A percentile compares a stretch with the other conserved stretches of the same genome.
Evolutionary conservation across 768 basidiomycete species (phyloP).

Genomic region (Tulasnella sp.): DNA sequence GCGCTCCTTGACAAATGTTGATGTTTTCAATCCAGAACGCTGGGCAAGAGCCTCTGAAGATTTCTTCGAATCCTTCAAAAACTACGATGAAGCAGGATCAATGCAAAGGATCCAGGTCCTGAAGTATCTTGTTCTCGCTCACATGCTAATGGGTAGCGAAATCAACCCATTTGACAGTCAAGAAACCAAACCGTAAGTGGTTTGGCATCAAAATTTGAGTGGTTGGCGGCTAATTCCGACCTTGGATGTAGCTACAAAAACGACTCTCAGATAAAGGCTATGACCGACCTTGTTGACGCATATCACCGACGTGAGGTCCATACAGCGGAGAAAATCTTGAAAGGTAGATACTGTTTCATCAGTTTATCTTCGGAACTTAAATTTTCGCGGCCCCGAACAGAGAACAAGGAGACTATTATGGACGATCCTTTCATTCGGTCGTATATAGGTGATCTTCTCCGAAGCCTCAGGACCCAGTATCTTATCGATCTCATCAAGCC

Average conservation of each 20-base stretch:
- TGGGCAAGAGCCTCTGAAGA: conserved; percentile 96
- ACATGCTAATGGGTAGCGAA: conserved; percentile 96
- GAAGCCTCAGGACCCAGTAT: conserved; percentile 88
- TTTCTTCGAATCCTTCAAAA: conserved; percentile 97
- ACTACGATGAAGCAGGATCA: conserved; percentile 96
- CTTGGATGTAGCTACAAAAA: conserved; percentile 64
- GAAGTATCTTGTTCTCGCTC: conserved; percentile 93
- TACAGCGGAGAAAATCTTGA: conserved; percentile 89
- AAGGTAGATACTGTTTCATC: conserved; percentile 37
- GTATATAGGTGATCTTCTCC: conserved; percentile 94
- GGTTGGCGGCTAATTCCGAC: neutral
- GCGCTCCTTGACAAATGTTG: neutral
- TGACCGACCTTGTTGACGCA: conserved; percentile 94
- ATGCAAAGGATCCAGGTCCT: conserved; percentile 94
- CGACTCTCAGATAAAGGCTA: conserved; percentile 91
- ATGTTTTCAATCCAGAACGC: conserved; percentile 46
- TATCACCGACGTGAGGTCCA: conserved; percentile 96
- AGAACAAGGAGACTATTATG: conserved; percentile 91
- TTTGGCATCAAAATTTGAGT: neutral
- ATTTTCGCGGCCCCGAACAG: conserved; percentile 29
- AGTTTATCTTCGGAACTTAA: neutral
- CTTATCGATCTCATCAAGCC: conserved; percentile 97
- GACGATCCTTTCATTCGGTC: conserved; percentile 85
- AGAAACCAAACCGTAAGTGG: conserved; percentile 87
- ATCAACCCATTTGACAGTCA: conserved; percentile 99